These are phyloP conservation scores for Phytopythium kandeliae DNA, from an alignment of 352 stramenopile genomes.

Conservation along the genomic window DNA sequence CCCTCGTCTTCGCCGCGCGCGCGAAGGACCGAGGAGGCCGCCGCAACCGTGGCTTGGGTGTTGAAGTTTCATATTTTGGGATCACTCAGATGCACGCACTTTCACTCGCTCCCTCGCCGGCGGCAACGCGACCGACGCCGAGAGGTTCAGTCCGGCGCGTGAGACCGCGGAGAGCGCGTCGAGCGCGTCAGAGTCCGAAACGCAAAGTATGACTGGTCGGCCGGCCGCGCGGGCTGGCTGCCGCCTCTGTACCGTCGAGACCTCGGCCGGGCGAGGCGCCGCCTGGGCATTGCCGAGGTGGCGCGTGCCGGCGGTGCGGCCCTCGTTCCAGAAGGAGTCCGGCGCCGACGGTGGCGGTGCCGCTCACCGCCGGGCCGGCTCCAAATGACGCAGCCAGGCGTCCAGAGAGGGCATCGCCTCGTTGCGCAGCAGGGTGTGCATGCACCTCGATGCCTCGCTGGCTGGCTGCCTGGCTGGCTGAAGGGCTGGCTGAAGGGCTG, in stretches of 20 bases:
- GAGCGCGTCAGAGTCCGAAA: conserved; percentile 3
- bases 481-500: no score
- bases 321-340: neutral
- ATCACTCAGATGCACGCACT: conserved; percentile 6
- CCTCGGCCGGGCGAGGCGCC: no score
- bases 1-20: no score
- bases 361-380: neutral
- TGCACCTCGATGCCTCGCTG: no score
- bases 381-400: neutral
- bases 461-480: no score
- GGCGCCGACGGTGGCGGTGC: neutral
- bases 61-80: conserved; percentile 11
- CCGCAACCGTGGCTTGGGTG: conserved; percentile 4
- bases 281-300: no score
- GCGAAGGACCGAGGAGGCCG: no score
- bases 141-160: conserved; percentile 4
- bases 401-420: no score
- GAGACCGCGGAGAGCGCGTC: neutral
- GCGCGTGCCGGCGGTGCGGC: neutral
- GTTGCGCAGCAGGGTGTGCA: no score
- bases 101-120: neutral
- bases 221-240: neutral
- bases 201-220: conserved; percentile 7
- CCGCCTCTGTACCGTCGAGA: conserved; percentile 1
- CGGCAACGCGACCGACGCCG: no score